Conservation (phyloP, 1,284 basidiomycete species). For the Pascua guehoae region DNA sequence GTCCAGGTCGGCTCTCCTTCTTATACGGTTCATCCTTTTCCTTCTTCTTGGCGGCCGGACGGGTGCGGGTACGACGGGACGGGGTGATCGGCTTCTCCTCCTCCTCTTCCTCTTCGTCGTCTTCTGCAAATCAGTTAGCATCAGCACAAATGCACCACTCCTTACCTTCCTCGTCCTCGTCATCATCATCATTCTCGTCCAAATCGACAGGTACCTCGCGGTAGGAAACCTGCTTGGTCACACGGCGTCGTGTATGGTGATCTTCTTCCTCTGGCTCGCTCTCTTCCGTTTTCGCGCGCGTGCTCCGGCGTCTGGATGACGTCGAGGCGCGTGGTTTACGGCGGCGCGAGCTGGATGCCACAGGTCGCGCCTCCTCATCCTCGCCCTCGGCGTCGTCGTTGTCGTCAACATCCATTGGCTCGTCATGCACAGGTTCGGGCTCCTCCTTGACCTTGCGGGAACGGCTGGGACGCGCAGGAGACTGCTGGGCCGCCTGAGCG, state of each 20-base stretch:
- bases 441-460: conserved; percentile 15
- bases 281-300: conserved; percentile 3
- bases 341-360: not conserved
- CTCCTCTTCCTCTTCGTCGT: conserved; percentile 14
- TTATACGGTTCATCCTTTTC: conserved; percentile 23
- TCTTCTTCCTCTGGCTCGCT: conserved; percentile 18
- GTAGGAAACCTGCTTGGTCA: conserved; percentile 25
- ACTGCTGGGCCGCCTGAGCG: conserved; percentile 3
- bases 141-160: conserved; percentile 4
- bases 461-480: conserved; percentile 2
- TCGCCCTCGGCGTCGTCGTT: conserved; percentile 13
- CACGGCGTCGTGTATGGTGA: conserved; percentile 12
- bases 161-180: conserved; percentile 15
- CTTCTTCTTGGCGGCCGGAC: conserved; percentile 8
- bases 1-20: conserved; percentile 35
- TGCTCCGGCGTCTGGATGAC: not conserved
- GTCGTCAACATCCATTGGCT: conserved; percentile 7
- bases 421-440: not conserved
- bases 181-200: conserved; percentile 18
- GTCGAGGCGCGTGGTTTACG: conserved; percentile 5
- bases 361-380: conserved; percentile 11
- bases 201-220: conserved; percentile 22
- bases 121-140: conserved; percentile 6
- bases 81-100: conserved; percentile 12
- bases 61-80: conserved; percentile 1